Evolutionary conservation across 2,329 filamentous ascomycete species (phyloP).

Genomic region (Clathrospora elynae): DNA sequence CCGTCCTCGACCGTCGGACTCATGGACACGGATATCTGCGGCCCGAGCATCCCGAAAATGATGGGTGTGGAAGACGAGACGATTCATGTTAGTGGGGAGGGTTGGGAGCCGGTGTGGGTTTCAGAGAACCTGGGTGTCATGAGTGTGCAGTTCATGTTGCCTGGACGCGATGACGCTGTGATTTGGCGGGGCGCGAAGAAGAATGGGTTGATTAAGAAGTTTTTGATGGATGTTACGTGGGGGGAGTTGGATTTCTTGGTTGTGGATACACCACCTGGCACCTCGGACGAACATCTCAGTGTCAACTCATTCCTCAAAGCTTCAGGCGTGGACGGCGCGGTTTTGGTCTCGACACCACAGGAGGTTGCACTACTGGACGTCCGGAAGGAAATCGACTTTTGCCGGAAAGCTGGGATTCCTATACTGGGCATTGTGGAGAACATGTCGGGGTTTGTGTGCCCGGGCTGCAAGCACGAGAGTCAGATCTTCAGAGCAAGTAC

Average conservation of each 20-base stretch:
- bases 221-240: constrained; percentile 97
- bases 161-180: constrained; percentile 88
- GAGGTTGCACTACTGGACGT: constrained; percentile 93
- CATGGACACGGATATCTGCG: constrained; percentile 98
- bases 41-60: constrained; percentile 97
- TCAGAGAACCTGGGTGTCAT: constrained; percentile 92
- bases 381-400: constrained; percentile 97
- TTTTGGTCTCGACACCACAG: constrained; percentile 92
- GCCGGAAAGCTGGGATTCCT: constrained; percentile 86
- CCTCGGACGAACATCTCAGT: constrained; percentile 91
- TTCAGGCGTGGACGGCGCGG: constrained; percentile 88
- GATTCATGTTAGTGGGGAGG: constrained; percentile 84
- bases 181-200: constrained; percentile 99
- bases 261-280: constrained; percentile 94
- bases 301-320: constrained; percentile 92
- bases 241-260: constrained; percentile 91
- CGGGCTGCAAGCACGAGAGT: constrained; percentile 77
- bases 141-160: constrained; percentile 98
- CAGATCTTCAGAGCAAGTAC: constrained; percentile 93
- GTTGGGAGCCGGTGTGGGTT: constrained; percentile 96
- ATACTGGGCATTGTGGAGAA: constrained; percentile 94
- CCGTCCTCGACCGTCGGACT: constrained; percentile 81
- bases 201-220: constrained; percentile 97
- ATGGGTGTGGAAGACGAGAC: constrained; percentile 95
- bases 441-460: constrained; percentile 97